These are phyloP conservation scores for Fusarium xyrophilum DNA, from an alignment of 2,329 filamentous ascomycete species.

Conservation along the genomic window DNA sequence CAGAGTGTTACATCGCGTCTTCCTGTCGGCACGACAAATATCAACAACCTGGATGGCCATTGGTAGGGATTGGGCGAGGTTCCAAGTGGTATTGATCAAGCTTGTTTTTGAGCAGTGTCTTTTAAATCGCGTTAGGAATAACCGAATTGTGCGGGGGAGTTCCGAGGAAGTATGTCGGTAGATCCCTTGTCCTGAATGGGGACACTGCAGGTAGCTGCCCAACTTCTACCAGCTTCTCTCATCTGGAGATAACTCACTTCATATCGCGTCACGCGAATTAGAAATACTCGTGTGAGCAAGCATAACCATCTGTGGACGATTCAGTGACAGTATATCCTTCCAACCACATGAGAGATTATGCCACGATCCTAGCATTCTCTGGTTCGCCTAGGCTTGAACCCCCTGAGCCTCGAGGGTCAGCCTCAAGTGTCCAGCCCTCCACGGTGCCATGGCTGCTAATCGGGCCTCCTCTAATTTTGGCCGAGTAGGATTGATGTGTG, in stretches of 20 bases:
- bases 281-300: neutral
- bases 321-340: no score
- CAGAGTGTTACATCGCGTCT: neutral
- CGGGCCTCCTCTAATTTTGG: neutral
- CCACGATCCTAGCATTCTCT: no score
- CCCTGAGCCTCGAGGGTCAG: no score
- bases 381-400: no score
- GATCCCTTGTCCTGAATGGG: no score
- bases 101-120: neutral
- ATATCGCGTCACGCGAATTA: neutral
- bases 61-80: neutral
- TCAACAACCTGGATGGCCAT: accelerated
- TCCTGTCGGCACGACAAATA: neutral
- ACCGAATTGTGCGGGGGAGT: neutral
- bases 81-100: neutral
- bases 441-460: neutral
- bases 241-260: neutral
- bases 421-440: no score
- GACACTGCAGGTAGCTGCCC: neutral
- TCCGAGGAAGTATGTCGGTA: neutral
- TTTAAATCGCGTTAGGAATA: no score
- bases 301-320: accelerated
- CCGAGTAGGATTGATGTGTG: neutral
- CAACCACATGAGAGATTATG: no score
- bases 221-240: neutral